A percentile compares a stretch with the other conserved stretches of the same genome.
These are phyloP conservation scores for Choanephora cucurbitarum DNA, from an alignment of 371 early-diverging fungal genomes.

Conservation along the genomic window DNA sequence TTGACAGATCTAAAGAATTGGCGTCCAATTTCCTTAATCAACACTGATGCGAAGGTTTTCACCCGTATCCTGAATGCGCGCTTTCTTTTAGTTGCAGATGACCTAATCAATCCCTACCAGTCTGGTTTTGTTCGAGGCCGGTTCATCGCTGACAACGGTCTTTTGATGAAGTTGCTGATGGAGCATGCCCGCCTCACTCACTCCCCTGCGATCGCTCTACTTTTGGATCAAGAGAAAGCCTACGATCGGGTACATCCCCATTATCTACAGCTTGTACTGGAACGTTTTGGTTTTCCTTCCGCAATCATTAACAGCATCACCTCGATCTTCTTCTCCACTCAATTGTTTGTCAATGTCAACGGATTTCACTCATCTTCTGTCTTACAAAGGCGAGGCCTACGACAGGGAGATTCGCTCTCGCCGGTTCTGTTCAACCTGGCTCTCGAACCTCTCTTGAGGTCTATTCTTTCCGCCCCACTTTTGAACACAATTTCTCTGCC, in stretches of 20 bases:
- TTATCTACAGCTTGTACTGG: slow-evolving; percentile 1
- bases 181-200: slow-evolving; percentile 6
- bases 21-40: too few relatives aligned
- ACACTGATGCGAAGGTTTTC: too few relatives aligned
- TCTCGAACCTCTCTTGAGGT: slow-evolving; percentile 11
- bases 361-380: too few relatives aligned
- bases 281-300: slow-evolving; percentile 12
- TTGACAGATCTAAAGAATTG: too few relatives aligned
- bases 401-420: slow-evolving; percentile 9
- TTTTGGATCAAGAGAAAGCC: too few relatives aligned
- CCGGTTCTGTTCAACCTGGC: slow-evolving; percentile 19
- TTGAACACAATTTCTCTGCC: neutral
- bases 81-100: neutral
- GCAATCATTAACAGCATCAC: slow-evolving; percentile 4
- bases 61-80: slow-evolving; percentile 21
- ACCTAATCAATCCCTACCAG: slow-evolving; percentile 6
- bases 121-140: slow-evolving; percentile 4
- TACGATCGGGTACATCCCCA: too few relatives aligned
- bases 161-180: neutral
- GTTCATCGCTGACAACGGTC: slow-evolving; percentile 17
- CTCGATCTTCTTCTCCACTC: slow-evolving; percentile 6
- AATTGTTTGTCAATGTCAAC: too few relatives aligned
- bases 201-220: slow-evolving; percentile 1
- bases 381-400: too few relatives aligned
- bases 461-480: neutral